Base-by-base conservation (phyloP, 495 filamentous ascomycete genomes). In the Aspergillus heteromorphus region DNA sequence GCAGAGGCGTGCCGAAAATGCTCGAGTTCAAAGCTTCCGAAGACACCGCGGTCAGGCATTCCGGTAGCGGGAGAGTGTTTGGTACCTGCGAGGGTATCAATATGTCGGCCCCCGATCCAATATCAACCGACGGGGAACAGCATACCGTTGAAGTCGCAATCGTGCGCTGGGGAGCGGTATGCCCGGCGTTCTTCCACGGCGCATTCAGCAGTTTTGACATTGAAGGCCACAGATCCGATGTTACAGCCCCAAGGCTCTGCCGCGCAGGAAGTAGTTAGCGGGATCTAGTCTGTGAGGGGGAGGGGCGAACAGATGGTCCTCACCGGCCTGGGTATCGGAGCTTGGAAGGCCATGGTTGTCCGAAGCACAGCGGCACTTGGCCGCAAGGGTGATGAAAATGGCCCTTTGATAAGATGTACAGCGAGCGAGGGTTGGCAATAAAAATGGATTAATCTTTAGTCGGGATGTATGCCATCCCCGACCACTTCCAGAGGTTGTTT, bases 331-430 rank as follows among this genome's bases (percentile, higher is more conserved):
- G 65, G 64, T 42, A 71, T 64, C 45, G 74, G 64, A 53, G 63
- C 61, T 68, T 76, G 75, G 58, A 78, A 77, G 61, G 73, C 76
- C 78, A 80, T 80, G 64, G 55, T 68, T 68, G 67, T 71, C 65
- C 61, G 62, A 59, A 65, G 23, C 54, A 57, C 40, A 65, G 68
- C 73, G 72, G 74, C 73, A 45, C 73, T 64, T 43, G 72, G 74
- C 74, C 74, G 73, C 67, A 51, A 59, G 41, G 58, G 63, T 53
- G 21, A 53, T 18, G 42, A 40, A n/a, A 54, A 56, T 31, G 61
- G 48, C 62, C 63, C 64, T 65, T 61, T 55, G 19, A 34, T 0
- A 23, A 18, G 14, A 48, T 58, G 14, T 29, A 45, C 36, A 48
- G 4, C 7, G 19, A 47, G 19, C 40, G 45, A 23, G 41, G 38